A percentile compares a stretch with the other conserved stretches of the same genome.
These are phyloP conservation scores for Podaxis sp. DNA, from an alignment of 768 basidiomycete genomes.

Conservation along the genomic window DNA sequence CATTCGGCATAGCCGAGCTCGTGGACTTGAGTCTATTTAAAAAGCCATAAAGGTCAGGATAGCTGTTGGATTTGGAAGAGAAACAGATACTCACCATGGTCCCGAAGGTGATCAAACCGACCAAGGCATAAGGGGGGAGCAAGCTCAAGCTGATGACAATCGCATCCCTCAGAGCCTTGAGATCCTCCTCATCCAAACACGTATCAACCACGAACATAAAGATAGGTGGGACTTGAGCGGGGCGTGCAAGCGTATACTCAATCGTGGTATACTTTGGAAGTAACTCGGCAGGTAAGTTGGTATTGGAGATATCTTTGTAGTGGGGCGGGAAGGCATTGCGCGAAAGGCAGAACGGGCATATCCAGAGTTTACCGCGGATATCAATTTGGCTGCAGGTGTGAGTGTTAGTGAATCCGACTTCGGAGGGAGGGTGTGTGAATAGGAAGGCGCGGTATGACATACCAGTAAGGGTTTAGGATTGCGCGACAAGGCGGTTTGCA, in stretches of 20 bases:
- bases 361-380: conserved; percentile 98
- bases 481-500: conserved; percentile 98
- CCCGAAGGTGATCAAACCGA: conserved; percentile 94
- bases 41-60: not conserved
- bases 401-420: not conserved
- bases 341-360: conserved; percentile 97
- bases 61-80: not conserved
- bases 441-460: conserved; percentile 24
- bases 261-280: conserved; percentile 99
- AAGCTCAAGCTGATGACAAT: conserved; percentile 90
- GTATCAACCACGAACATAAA: conserved; percentile 98
- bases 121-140: conserved; percentile 91
- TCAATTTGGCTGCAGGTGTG: conserved; percentile 81
- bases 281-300: conserved; percentile 94
- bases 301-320: conserved; percentile 98
- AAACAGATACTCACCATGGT: conserved; percentile 73
- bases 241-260: conserved; percentile 95
- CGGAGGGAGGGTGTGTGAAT: not conserved
- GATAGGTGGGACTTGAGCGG: conserved; percentile 90
- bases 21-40: conserved; percentile 89
- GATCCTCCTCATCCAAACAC: conserved; percentile 92
- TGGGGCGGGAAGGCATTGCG: conserved; percentile 97
- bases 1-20: conserved; percentile 96
- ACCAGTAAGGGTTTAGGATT: conserved; percentile 98
- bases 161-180: conserved; percentile 94